Conservation (phyloP, 441 rosid species). For the Populus hybrid region DNA sequence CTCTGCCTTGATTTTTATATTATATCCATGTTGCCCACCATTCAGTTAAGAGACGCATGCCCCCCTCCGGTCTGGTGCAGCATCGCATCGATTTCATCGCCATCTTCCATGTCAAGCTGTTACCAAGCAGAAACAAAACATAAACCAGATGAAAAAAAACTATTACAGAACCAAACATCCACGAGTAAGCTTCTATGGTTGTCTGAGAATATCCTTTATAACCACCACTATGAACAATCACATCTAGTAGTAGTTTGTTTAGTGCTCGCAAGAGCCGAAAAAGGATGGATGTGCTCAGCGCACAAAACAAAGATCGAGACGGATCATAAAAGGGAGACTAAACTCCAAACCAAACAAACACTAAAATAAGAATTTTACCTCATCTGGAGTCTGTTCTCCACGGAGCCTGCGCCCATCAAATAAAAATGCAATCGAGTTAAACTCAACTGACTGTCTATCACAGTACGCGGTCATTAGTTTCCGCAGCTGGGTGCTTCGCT, state of each 20-base stretch:
- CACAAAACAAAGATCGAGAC: neutral
- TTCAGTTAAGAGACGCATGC: conserved; percentile 1
- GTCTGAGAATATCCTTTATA: neutral
- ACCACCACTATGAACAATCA: neutral
- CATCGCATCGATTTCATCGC: conserved; percentile 93
- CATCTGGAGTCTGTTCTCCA: conserved; percentile 67
- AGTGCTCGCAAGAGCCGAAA: neutral
- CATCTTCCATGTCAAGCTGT: conserved; percentile 93
- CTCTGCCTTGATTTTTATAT: neutral
- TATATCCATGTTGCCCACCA: neutral
- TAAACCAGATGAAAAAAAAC: neutral
- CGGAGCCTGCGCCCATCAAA: conserved; percentile 71
- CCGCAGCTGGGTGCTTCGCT: conserved; percentile 57
- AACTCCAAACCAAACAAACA: neutral
- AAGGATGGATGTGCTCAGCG: neutral
- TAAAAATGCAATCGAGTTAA: conserved; percentile 62
- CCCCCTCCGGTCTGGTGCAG: conserved; percentile 84
- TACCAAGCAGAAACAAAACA: neutral
- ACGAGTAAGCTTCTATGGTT: neutral
- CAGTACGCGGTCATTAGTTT: conserved; percentile 73
- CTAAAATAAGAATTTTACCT: conserved; percentile 26
- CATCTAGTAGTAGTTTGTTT: neutral
- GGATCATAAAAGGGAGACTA: neutral
- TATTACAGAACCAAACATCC: neutral
- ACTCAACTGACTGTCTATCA: conserved; percentile 59